These are phyloP conservation scores for Cercospora nicotianae DNA, from an alignment of 2,329 filamentous ascomycete genomes.

Conservation along the genomic window DNA sequence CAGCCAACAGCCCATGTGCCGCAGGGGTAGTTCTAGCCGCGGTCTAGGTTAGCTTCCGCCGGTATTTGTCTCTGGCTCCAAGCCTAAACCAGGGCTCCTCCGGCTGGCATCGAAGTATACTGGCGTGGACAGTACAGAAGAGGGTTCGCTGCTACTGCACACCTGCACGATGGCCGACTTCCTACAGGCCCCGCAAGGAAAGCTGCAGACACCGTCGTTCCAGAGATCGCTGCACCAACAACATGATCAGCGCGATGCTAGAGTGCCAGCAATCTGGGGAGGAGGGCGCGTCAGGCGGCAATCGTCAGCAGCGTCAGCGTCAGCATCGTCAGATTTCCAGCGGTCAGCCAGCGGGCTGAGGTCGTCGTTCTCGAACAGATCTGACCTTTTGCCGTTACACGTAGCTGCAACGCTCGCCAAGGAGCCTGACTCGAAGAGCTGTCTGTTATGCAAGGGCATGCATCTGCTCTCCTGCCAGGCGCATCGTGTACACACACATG, in stretches of 20 bases:
- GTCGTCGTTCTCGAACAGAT: neutral
- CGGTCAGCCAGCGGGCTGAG: too few species aligned
- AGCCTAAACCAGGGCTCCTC: neutral
- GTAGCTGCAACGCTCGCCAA: neutral
- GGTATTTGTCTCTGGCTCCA: neutral
- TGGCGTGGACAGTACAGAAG: neutral
- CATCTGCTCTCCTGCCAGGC: neutral
- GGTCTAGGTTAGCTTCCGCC: neutral
- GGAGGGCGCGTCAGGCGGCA: neutral
- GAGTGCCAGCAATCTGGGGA: neutral
- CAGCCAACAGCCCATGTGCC: neutral
- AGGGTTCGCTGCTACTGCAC: slow-evolving; percentile 6
- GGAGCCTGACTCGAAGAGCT: neutral
- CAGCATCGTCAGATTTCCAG: too few species aligned
- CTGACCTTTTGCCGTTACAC: neutral
- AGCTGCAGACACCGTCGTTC: slow-evolving; percentile 4
- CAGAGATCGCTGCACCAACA: neutral
- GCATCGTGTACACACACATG: neutral
- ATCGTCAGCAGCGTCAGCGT: neutral
- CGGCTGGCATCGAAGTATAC: neutral
- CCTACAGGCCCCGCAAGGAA: neutral
- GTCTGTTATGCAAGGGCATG: neutral
- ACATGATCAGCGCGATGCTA: neutral
- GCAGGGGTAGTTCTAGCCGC: neutral
- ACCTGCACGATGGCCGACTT: neutral